Conservation (phyloP, 495 filamentous ascomycete species). For the Viridothelium virens region DNA sequence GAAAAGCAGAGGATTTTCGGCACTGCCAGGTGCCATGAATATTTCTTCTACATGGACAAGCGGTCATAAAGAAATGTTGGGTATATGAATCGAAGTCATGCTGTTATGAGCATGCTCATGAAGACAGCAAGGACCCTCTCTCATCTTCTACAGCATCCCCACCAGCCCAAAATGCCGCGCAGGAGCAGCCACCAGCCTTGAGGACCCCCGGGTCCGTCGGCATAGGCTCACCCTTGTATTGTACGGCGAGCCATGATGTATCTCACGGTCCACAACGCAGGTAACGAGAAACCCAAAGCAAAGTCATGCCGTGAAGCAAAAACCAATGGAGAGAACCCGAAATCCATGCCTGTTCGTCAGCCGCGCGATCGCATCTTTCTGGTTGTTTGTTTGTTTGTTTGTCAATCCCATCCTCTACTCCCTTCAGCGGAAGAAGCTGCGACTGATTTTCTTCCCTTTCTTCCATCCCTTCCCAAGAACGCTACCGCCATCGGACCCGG, state of each 20-base stretch:
- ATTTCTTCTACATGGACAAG: no score
- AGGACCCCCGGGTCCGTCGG: neutral
- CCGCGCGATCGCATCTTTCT: neutral
- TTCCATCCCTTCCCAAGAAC: slow-evolving; percentile 1
- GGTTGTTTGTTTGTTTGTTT: neutral
- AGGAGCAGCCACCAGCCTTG: neutral
- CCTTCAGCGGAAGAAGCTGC: slow-evolving; percentile 2
- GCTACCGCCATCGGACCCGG: neutral
- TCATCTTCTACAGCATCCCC: neutral
- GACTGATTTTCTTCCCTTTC: slow-evolving; percentile 5
- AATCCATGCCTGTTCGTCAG: neutral
- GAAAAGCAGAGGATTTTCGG: no score
- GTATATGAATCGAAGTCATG: slow-evolving; percentile 2
- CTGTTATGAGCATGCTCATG: neutral
- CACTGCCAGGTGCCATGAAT: no score
- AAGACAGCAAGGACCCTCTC: neutral
- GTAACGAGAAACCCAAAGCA: neutral
- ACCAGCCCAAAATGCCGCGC: neutral
- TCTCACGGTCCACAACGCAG: neutral
- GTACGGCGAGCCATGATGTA: neutral
- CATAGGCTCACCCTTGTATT: neutral
- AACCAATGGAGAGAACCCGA: neutral
- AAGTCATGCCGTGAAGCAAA: slow-evolving; percentile 1
- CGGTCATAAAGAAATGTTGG: neutral
- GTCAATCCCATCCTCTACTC: neutral